Base-by-base conservation (phyloP, 768 basidiomycete species). In the Pleurotus salmoneostramineus region DNA sequence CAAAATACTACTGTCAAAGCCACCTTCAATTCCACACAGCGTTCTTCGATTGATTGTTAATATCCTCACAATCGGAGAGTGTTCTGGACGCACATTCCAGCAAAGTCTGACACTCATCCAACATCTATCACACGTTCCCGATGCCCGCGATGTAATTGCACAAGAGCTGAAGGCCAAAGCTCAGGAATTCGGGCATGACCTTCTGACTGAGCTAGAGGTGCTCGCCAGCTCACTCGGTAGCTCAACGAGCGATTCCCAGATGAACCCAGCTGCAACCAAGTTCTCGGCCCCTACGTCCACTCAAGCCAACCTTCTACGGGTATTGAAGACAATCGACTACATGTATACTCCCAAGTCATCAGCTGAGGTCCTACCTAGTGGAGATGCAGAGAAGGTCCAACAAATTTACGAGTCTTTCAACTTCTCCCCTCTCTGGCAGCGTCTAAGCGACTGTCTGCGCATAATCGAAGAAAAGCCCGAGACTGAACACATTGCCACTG, bases 251-350 rank as follows among this genome's bases (percentile, higher is more conserved):
- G 86, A 85, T 55, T 74, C 81, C 11, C 72, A 85, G 21, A 77
- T 87, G 12, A 85, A 83, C 45, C 80, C 87, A 3, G 84, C 91
- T 5, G 87, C 96, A 5, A 83, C 89, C 46, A 93, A 89, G 65
- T 98, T 99, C 75, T 96, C 96, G 0, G 86, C 94, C 1, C 88
- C 95, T 1, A 95, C 95, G 1, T 95, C 95, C 0, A 84, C 87
- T 44, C 97, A 99, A 76, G 95, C 97, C n/a, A 97, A 97, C 72
- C 83, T 99, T 4, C 79, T 99, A 5, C 83, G 97, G 10, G 89
- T 99, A 11, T 78, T 99, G 62, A 99, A 98, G 75, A 97, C 96
- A 7, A 90, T 99, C 66, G 97, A 98, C 69, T 96, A 95, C 70
- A 95, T 97, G 85, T 94, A 91, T 71, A 87, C 88, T 1, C 85